phyloP scores from a whole-genome alignment of 75 land plant genomes.

The Pinus taeda region DNA sequence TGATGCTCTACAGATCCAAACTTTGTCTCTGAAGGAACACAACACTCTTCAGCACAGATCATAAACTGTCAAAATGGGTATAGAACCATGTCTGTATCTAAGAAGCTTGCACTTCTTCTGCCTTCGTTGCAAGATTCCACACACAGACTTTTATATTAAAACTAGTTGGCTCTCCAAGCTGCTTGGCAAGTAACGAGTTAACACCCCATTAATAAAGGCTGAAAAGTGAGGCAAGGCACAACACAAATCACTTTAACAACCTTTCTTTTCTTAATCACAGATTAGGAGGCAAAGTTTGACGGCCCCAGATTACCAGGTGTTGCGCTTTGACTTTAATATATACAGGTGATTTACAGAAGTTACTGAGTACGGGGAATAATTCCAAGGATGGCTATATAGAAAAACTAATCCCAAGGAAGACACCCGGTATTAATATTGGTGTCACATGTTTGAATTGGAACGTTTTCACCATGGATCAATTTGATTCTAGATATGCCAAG shows the following conservation, averaged over 20 bases:
- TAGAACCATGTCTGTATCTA: neutral
- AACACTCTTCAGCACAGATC: neutral
- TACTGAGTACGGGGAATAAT: neutral
- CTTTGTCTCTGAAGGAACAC: neutral
- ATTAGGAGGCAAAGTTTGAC: no score
- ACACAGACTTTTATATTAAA: neutral
- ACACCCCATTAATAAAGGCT: neutral
- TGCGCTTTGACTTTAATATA: neutral
- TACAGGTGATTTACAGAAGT: neutral
- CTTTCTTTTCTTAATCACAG: no score
- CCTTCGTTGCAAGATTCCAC: constrained; percentile 5
- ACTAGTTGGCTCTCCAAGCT: neutral
- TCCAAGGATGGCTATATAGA: no score
- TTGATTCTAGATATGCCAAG: no score
- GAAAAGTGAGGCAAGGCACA: neutral
- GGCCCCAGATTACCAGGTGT: neutral
- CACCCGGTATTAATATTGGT: no score
- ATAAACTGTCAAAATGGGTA: neutral
- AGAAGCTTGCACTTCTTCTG: neutral
- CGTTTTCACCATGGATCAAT: no score
- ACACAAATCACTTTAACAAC: no score
- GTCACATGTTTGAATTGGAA: no score
- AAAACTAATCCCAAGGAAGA: no score
- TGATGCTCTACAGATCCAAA: neutral
- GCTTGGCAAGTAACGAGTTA: no score